Evolutionary conservation across 2,329 filamentous ascomycete genomes (phyloP).

Genomic region (Ramichloridium luteum): DNA sequence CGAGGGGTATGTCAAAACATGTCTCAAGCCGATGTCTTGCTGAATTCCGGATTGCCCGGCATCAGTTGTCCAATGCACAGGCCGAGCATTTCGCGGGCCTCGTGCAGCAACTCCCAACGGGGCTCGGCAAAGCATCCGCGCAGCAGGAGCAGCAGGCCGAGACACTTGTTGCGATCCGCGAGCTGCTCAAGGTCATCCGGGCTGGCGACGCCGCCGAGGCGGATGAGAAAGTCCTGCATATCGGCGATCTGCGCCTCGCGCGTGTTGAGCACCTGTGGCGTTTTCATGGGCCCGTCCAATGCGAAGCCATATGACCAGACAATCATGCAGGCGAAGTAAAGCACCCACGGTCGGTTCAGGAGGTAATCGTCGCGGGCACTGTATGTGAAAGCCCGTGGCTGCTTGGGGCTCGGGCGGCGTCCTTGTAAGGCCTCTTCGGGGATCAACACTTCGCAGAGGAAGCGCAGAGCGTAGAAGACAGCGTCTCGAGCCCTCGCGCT

Average conservation of each 20-base stretch:
- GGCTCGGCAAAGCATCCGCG: slow-evolving; percentile 70
- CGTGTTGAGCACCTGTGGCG: slow-evolving; percentile 39
- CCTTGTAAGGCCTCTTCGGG: slow-evolving; percentile 37
- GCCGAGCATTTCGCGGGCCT: slow-evolving; percentile 66
- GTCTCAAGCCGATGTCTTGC: background rate
- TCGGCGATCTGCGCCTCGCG: slow-evolving; percentile 57
- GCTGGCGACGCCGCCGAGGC: slow-evolving; percentile 57
- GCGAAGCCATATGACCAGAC: slow-evolving; percentile 94
- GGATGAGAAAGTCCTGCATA: slow-evolving; percentile 67
- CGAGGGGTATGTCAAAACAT: too few relatives aligned
- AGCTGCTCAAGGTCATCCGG: slow-evolving; percentile 67
- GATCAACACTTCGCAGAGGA: slow-evolving; percentile 72
- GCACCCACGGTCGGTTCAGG: slow-evolving; percentile 84
- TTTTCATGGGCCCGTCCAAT: slow-evolving; percentile 57
- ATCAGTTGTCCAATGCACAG: slow-evolving; percentile 61
- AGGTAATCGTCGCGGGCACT: slow-evolving; percentile 78
- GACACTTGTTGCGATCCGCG: slow-evolving; percentile 68
- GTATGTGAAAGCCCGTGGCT: slow-evolving; percentile 43
- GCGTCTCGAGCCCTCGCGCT: slow-evolving; percentile 81
- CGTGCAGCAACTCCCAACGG: slow-evolving; percentile 82
- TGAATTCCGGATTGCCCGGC: slow-evolving; percentile 15
- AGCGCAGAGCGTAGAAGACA: slow-evolving; percentile 81
- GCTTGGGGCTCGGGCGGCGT: slow-evolving; percentile 5
- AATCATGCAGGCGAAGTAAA: slow-evolving; percentile 84
- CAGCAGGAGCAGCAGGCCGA: slow-evolving; percentile 69